Conservation (phyloP, 306 rosid species). For the Ziziphus jujuba region DNA sequence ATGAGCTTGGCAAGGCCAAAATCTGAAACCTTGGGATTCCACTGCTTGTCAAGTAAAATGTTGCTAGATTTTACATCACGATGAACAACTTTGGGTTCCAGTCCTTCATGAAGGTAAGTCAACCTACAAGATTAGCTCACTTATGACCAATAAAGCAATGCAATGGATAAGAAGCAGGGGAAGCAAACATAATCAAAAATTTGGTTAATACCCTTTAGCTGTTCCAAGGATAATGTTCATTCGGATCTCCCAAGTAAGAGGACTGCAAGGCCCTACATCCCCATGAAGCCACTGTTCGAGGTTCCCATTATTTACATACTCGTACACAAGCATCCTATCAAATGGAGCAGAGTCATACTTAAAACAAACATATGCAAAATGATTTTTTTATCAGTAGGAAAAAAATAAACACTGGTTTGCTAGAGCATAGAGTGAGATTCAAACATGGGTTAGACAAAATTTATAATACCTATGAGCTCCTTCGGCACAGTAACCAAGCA, state of each 20-base stretch:
- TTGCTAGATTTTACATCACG: slow-evolving; percentile 91
- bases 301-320: slow-evolving; percentile 84
- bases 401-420: neutral
- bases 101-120: slow-evolving; percentile 84
- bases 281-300: slow-evolving; percentile 92
- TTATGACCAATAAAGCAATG: neutral
- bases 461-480: slow-evolving; percentile 79
- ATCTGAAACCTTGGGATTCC: slow-evolving; percentile 91
- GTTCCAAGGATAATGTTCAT: slow-evolving; percentile 79
- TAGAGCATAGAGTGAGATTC: neutral
- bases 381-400: no score
- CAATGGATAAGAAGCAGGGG: neutral
- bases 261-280: slow-evolving; percentile 78
- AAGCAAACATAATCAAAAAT: neutral
- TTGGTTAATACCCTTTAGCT: slow-evolving; percentile 66
- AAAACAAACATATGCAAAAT: neutral
- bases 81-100: slow-evolving; percentile 93
- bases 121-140: slow-evolving; percentile 42
- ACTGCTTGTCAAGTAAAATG: slow-evolving; percentile 79
- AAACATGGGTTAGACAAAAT: neutral
- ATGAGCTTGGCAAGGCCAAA: slow-evolving; percentile 94
- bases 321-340: slow-evolving; percentile 85
- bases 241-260: slow-evolving; percentile 82
- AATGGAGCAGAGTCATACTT: neutral
- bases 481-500: slow-evolving; percentile 92